Percentiles rank a stretch among this genome's conserved stretches.
Conservation (phyloP, 2,329 filamentous ascomycete genomes). For the Calonectria multiphialidica region DNA sequence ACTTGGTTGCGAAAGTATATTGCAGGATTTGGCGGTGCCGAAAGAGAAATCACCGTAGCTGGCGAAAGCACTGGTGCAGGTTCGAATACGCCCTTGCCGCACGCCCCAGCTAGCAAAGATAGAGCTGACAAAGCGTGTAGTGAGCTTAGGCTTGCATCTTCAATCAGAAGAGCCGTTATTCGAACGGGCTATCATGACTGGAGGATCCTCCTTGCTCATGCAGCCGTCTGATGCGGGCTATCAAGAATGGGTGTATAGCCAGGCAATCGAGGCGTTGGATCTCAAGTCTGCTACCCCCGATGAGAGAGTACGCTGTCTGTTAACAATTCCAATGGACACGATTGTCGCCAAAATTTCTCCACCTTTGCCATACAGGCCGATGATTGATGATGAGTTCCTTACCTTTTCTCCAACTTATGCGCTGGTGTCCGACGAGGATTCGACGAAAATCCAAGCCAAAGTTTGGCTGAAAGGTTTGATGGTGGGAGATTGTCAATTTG, state of each 20-base stretch:
- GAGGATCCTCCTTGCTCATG: background rate
- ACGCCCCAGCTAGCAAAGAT: background rate
- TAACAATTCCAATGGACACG: background rate
- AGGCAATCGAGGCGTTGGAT: background rate
- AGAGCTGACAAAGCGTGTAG: background rate
- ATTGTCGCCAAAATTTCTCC: background rate
- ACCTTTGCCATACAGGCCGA: background rate
- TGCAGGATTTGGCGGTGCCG: background rate
- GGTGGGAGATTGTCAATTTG: background rate
- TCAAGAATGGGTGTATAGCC: background rate
- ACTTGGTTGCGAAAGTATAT: background rate
- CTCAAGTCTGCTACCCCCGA: background rate
- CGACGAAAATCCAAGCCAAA: background rate
- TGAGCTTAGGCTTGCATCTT: background rate
- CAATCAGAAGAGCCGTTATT: background rate
- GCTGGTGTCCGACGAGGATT: background rate
- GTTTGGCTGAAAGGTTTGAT: background rate
- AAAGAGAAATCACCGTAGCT: background rate
- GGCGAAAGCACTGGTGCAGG: background rate
- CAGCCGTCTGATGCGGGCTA: background rate
- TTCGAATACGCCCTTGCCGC: background rate
- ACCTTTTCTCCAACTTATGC: background rate
- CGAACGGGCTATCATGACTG: background rate
- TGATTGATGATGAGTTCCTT: background rate
- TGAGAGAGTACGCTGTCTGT: background rate